Percentiles rank a stretch among this genome's conserved stretches.
Conservation (phyloP, 345 rosid genomes). For the Eucalyptus guilfoylei region DNA sequence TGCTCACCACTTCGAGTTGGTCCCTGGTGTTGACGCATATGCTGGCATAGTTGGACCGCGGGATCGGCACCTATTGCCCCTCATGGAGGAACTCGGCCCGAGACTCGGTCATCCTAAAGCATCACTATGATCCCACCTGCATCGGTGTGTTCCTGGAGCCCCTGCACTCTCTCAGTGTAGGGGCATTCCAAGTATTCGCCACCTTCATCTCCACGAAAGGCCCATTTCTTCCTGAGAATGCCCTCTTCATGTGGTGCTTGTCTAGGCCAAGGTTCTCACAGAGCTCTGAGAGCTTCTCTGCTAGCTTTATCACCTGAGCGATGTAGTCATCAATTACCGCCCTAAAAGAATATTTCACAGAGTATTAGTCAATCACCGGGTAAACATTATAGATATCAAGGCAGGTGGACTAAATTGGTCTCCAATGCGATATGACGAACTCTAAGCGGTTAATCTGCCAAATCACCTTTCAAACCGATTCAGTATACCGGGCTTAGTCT, state of each 20-base stretch:
- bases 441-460: too few species aligned
- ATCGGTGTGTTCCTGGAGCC: slow-evolving; percentile 71
- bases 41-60: too few species aligned
- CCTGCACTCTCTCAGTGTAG: slow-evolving; percentile 46
- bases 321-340: slow-evolving; percentile 51
- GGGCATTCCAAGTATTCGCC: slow-evolving; percentile 67
- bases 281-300: slow-evolving; percentile 47
- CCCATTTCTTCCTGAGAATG: slow-evolving; percentile 41
- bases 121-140: slow-evolving; percentile 73
- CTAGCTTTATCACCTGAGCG: slow-evolving; percentile 35
- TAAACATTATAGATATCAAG: too few species aligned
- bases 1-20: too few species aligned
- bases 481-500: slow-evolving; percentile 2
- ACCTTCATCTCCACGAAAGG: slow-evolving; percentile 84
- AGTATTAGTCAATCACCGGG: background rate
- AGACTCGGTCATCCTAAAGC: too few species aligned
- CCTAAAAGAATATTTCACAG: slow-evolving; percentile 7
- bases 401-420: too few species aligned
- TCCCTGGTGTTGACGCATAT: too few species aligned
- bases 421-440: too few species aligned
- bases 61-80: too few species aligned
- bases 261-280: slow-evolving; percentile 62
- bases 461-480: background rate
- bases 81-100: too few species aligned
- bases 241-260: slow-evolving; percentile 26